Evolutionary conservation across 2,329 filamentous ascomycete species (phyloP).

Genomic region (Phyllosticta citrichinensis): DNA sequence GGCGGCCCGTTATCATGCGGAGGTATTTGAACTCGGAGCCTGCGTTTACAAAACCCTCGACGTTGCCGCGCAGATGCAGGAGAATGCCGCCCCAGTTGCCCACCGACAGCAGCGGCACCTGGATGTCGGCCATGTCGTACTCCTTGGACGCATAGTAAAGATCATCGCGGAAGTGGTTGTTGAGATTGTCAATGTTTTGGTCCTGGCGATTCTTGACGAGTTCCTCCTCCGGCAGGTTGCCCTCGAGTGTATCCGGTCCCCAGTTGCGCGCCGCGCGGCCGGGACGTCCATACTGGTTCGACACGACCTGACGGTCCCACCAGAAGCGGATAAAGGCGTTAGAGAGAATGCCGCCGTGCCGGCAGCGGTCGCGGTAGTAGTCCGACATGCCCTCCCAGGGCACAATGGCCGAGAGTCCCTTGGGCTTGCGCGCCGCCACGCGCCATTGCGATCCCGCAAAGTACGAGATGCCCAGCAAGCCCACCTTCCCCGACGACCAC

Average conservation of each 20-base stretch:
- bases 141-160: slow-evolving; percentile 56
- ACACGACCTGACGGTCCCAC: slow-evolving; percentile 58
- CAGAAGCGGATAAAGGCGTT: slow-evolving; percentile 41
- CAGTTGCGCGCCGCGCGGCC: slow-evolving; percentile 42
- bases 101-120: slow-evolving; percentile 56
- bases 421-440: slow-evolving; percentile 42
- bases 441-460: slow-evolving; percentile 47
- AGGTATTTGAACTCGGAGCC: slow-evolving; percentile 60
- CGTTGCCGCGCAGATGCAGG: slow-evolving; percentile 58
- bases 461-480: slow-evolving; percentile 42
- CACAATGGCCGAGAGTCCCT: slow-evolving; percentile 41
- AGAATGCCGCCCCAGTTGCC: slow-evolving; percentile 64
- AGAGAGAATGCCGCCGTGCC: slow-evolving; percentile 31
- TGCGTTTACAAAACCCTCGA: slow-evolving; percentile 54
- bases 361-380: slow-evolving; percentile 39
- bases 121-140: slow-evolving; percentile 54
- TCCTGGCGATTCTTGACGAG: slow-evolving; percentile 38
- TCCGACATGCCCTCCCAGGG: slow-evolving; percentile 50
- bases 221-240: slow-evolving; percentile 45
- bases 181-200: slow-evolving; percentile 26
- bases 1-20: slow-evolving; percentile 58
- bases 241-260: slow-evolving; percentile 49
- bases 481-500: slow-evolving; percentile 43
- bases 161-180: slow-evolving; percentile 50
- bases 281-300: slow-evolving; percentile 57